A percentile compares a stretch with the other conserved stretches of the same genome.
Evolutionary conservation across 129 eudicot genomes (phyloP).

Genomic region (Escallonia herrerae): DNA sequence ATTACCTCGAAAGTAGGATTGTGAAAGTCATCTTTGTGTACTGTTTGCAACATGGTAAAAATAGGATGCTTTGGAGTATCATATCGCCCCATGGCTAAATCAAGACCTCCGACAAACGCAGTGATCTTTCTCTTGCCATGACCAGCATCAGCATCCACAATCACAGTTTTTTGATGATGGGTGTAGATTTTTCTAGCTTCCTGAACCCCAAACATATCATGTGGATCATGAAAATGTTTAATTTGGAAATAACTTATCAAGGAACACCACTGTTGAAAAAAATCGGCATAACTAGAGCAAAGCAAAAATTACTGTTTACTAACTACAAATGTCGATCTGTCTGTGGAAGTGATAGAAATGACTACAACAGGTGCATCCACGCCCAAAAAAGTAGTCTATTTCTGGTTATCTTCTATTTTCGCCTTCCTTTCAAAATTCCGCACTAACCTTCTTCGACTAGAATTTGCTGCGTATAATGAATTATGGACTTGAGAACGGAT

Average conservation of each 20-base stretch:
- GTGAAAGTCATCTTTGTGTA: conserved; percentile 67
- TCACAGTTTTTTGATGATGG: conserved; percentile 73
- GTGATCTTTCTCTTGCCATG: conserved; percentile 44
- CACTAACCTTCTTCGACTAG: too few relatives aligned
- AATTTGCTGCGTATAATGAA: too few relatives aligned
- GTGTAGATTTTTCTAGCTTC: conserved; percentile 58
- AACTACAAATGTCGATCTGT: too few relatives aligned
- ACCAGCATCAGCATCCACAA: conserved; percentile 69
- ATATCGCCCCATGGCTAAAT: conserved; percentile 62
- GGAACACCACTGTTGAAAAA: not conserved
- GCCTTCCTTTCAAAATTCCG: too few relatives aligned
- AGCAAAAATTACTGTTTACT: too few relatives aligned
- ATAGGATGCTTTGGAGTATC: conserved; percentile 62
- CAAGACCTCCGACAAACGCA: conserved; percentile 83
- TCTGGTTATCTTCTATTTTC: too few relatives aligned
- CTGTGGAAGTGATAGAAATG: too few relatives aligned
- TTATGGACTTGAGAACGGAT: too few relatives aligned
- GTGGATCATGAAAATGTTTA: not conserved
- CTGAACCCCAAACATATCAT: conserved; percentile 18
- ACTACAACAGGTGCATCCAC: too few relatives aligned
- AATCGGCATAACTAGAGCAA: too few relatives aligned
- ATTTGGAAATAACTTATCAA: not conserved
- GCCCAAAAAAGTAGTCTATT: too few relatives aligned
- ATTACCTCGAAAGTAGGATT: conserved; percentile 57
- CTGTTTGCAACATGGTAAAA: conserved; percentile 45